A percentile compares a stretch with the other conserved stretches of the same genome.
Evolutionary conservation across 805 yeast species (phyloP).

Genomic region (Torulaspora maleeae): DNA sequence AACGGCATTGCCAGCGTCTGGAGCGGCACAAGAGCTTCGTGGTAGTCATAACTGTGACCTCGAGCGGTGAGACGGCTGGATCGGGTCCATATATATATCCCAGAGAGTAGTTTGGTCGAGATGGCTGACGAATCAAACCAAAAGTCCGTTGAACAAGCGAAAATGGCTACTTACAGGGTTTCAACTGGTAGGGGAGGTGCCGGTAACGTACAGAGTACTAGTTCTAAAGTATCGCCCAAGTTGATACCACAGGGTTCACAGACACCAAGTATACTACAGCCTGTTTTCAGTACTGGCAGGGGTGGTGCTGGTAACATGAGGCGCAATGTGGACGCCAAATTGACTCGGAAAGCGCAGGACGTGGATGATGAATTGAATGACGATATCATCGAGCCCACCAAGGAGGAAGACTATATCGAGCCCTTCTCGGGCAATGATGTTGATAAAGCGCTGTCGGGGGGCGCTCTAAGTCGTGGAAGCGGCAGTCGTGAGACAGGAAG

Average conservation of each 20-base stretch:
- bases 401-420: slow-evolving; percentile 11
- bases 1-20: background rate
- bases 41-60: background rate
- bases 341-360: slow-evolving; percentile 62
- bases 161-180: slow-evolving; percentile 11
- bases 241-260: slow-evolving; percentile 55
- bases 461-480: slow-evolving; percentile 6
- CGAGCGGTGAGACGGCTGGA: background rate
- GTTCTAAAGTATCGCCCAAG: slow-evolving; percentile 47
- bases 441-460: slow-evolving; percentile 6
- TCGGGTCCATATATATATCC: background rate
- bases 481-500: slow-evolving; percentile 5
- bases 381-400: slow-evolving; percentile 2
- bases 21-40: too few species aligned
- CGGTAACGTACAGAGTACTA: slow-evolving; percentile 53
- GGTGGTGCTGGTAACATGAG: slow-evolving; percentile 80
- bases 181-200: slow-evolving; percentile 81
- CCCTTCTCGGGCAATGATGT: slow-evolving; percentile 11
- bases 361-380: slow-evolving; percentile 44
- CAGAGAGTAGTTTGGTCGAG: background rate
- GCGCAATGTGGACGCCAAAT: slow-evolving; percentile 52
- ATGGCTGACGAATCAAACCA: background rate
- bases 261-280: slow-evolving; percentile 54
- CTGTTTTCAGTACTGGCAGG: slow-evolving; percentile 64
- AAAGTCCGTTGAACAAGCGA: background rate